Evolutionary conservation across 2,329 filamentous ascomycete species (phyloP), one percentile per base, ranked within the genome.

Genomic region (Colletotrichum musae): DNA sequence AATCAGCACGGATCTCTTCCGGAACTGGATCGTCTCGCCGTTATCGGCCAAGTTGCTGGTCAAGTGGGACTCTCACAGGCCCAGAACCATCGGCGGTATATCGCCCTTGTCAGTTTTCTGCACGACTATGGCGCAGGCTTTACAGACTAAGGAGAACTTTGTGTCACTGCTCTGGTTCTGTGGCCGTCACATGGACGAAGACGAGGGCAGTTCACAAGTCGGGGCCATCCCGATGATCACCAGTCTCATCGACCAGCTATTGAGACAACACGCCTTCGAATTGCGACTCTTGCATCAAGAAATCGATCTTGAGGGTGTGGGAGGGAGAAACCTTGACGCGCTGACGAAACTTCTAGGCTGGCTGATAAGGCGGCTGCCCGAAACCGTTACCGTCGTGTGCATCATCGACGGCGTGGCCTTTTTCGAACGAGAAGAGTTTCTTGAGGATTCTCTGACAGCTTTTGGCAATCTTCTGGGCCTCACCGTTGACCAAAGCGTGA

Each of bases 171-270:
- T 52, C 2, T 52, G 48, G 48, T 26, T 52, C 4, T 52, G 48
- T 6, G 48, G 48, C 6, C 48, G 21, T 2, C 48, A 52, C 13
- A 21, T 28, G 24, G 24, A 52, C 21, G 4, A 15, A 7, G 24
- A 52, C 48, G 21, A 52, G 24, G 21, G 12, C 4, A 16, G 21
- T 9, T 9, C 6, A 5, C 21, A 13, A 6, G 7, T 28, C 13
- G 48, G 48, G 12, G 21, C 10, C 21, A 28, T 26, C 15, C n/a
- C 32, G 6, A 71, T 71, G 67, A 15, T 71, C 41, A 28, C 54
- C 3, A 70, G 67, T 2, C 51, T 71, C 3, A 62, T 68, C 16
- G 67, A 70, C 26, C 70, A 71, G 32, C 56, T 71, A 5, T 18
- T 72, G 26, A 36, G 56, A 3, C 70, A 68, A 21, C 43, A 64